Percentiles rank a stretch among this genome's conserved stretches.
These are phyloP conservation scores for Barnettozyma californica DNA, from an alignment of 805 yeast species.

Conservation along the genomic window DNA sequence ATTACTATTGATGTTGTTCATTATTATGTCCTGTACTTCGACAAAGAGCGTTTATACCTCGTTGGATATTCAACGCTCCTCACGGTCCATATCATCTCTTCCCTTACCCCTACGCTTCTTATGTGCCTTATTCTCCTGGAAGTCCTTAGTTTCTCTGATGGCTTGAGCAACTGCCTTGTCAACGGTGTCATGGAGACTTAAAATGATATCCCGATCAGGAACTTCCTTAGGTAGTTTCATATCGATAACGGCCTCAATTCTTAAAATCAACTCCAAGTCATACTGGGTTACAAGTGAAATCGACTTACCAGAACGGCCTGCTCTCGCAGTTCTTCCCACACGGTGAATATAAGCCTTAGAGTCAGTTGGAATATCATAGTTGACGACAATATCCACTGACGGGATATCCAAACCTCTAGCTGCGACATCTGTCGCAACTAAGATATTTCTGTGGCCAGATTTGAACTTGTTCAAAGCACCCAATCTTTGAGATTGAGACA, in stretches of 20 bases:
- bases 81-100: conserved; percentile 23
- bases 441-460: conserved; percentile 59
- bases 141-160: conserved; percentile 39
- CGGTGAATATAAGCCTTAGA: conserved; percentile 81
- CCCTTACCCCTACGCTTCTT: conserved; percentile 15
- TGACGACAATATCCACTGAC: conserved; percentile 68
- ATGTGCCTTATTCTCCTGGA: conserved; percentile 21
- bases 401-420: conserved; percentile 87
- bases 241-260: conserved; percentile 84
- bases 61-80: conserved; percentile 12
- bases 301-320: conserved; percentile 85
- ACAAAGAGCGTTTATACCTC: too few relatives aligned
- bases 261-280: conserved; percentile 79
- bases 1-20: neutral
- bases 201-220: conserved; percentile 70
- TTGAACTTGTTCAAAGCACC: conserved; percentile 80
- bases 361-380: conserved; percentile 78
- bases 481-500: conserved; percentile 76
- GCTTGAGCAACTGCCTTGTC: conserved; percentile 92
- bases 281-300: conserved; percentile 89
- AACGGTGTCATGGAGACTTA: conserved; percentile 77
- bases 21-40: neutral
- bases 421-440: conserved; percentile 85
- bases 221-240: conserved; percentile 81
- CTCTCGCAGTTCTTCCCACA: conserved; percentile 95